These are phyloP conservation scores for Boletus huronensis DNA, from an alignment of 768 basidiomycete genomes.

Conservation along the genomic window DNA sequence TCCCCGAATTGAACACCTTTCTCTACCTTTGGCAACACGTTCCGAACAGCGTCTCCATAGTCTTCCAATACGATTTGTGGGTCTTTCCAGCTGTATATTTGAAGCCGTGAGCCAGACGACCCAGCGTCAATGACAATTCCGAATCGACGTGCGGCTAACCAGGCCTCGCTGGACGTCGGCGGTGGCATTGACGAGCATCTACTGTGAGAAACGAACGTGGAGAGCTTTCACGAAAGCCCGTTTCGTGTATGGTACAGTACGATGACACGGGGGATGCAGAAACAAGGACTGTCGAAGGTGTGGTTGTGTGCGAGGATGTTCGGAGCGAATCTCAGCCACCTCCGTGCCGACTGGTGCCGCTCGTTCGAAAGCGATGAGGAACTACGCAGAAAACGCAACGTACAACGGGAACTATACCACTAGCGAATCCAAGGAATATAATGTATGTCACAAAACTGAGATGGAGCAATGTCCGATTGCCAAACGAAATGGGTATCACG, in stretches of 20 bases:
- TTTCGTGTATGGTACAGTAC: constrained; percentile 8
- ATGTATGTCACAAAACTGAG: background rate
- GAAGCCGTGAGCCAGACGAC: constrained; percentile 88
- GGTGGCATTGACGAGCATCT: constrained; percentile 61
- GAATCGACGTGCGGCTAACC: constrained; percentile 79
- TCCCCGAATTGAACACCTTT: constrained; percentile 82
- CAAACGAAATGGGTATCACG: constrained; percentile 3
- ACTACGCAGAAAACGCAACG: background rate
- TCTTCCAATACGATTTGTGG: constrained; percentile 59
- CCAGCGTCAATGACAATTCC: constrained; percentile 98
- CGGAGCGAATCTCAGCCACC: constrained; percentile 1
- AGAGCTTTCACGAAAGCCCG: constrained; percentile 17
- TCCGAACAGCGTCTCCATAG: constrained; percentile 45
- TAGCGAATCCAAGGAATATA: background rate
- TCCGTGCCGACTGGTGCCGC: background rate
- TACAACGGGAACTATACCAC: background rate
- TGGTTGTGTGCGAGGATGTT: background rate
- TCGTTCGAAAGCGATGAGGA: background rate
- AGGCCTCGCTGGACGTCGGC: constrained; percentile 63
- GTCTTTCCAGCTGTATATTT: constrained; percentile 97
- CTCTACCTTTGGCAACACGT: constrained; percentile 78
- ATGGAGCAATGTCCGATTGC: constrained; percentile 9
- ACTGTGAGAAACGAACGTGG: constrained; percentile 25
- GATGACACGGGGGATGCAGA: background rate
- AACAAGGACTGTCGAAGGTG: background rate